Evolutionary conservation across 1,284 basidiomycete genomes (phyloP).

Genomic region (Sphagnurus paluster): DNA sequence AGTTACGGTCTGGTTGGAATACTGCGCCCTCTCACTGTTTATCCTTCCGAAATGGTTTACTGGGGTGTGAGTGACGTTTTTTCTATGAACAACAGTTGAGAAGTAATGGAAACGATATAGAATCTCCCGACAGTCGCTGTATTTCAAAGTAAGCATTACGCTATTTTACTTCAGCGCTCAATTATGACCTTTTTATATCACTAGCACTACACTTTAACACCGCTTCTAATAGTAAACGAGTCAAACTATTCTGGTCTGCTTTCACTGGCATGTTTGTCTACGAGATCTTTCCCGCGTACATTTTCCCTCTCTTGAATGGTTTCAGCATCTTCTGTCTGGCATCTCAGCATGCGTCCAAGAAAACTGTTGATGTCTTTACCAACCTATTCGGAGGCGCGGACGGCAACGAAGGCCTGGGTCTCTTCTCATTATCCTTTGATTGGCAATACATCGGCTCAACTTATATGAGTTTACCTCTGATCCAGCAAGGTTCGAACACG

Average conservation of each 20-base stretch:
- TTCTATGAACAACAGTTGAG: not conserved
- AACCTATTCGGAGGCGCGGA: conserved; percentile 61
- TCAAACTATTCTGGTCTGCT: conserved; percentile 61
- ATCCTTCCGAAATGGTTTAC: conserved; percentile 74
- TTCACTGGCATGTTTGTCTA: conserved; percentile 57
- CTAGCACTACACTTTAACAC: conserved; percentile 54
- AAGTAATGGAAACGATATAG: conserved; percentile 24
- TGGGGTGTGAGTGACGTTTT: conserved; percentile 41
- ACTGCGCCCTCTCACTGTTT: conserved; percentile 61
- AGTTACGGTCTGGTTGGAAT: conserved; percentile 62
- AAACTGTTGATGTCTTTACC: conserved; percentile 46
- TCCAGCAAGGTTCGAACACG: not conserved
- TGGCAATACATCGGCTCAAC: conserved; percentile 59
- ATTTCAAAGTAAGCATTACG: conserved; percentile 52
- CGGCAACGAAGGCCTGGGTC: conserved; percentile 40
- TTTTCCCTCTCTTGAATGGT: conserved; percentile 32
- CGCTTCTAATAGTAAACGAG: conserved; percentile 46
- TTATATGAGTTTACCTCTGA: conserved; percentile 32
- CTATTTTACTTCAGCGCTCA: not conserved
- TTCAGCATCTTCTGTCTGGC: conserved; percentile 60
- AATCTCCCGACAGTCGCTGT: conserved; percentile 60
- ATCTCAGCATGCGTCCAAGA: conserved; percentile 38
- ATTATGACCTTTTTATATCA: conserved; percentile 16
- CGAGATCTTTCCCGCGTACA: conserved; percentile 60
- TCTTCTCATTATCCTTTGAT: conserved; percentile 49